Conservation (phyloP, 176 grass and related monocot genomes). For the Carex kokanica region DNA sequence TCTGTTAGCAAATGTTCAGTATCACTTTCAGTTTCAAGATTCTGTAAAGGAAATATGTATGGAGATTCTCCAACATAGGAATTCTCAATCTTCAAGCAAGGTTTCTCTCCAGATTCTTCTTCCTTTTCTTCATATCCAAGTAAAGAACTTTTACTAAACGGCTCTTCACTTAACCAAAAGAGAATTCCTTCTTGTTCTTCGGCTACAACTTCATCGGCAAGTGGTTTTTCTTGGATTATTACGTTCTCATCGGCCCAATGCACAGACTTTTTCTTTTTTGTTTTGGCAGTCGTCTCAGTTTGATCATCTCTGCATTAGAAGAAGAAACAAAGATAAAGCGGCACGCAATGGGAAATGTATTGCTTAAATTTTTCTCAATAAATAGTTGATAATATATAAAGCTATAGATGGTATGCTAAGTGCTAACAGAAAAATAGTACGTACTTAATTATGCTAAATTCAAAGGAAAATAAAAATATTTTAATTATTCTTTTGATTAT, state of each 20-base stretch:
- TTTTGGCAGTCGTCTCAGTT: background rate
- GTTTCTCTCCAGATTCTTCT: conserved; percentile 34
- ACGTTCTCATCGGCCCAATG: background rate
- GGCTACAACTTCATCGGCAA: background rate
- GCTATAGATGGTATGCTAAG: background rate
- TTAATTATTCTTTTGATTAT: background rate
- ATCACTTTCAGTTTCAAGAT: conserved; percentile 2
- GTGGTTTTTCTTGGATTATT: background rate
- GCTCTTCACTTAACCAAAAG: conserved; percentile 71
- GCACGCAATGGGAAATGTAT: background rate
- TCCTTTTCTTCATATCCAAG: conserved; percentile 55
- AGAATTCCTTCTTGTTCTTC: conserved; percentile 26
- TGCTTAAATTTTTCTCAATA: background rate
- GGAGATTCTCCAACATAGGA: conserved; percentile 38
- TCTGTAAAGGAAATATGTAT: conserved; percentile 11
- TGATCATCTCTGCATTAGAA: conserved; percentile 26
- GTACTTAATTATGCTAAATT: background rate
- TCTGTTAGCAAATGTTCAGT: background rate
- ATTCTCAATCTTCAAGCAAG: conserved; percentile 39
- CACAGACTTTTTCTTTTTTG: background rate
- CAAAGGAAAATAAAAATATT: background rate
- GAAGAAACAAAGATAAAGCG: background rate
- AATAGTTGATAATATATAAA: background rate
- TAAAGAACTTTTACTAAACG: conserved; percentile 40
- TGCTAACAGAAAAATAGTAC: background rate